These are phyloP conservation scores for Cladosporium sp. DNA, from an alignment of 2,329 filamentous ascomycete species.

Conservation along the genomic window DNA sequence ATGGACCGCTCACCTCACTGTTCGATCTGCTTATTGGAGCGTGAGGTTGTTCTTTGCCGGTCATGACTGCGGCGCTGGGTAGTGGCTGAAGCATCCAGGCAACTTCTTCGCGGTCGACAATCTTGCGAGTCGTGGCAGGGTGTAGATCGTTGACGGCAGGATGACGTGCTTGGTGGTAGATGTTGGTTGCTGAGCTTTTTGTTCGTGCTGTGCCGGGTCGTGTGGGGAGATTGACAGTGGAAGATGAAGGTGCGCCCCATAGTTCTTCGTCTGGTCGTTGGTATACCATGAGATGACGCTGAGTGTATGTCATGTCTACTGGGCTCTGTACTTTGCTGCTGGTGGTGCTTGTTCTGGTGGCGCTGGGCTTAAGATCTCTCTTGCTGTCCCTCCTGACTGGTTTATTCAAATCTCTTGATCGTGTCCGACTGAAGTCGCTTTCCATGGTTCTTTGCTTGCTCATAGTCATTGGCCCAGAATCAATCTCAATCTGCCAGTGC, in stretches of 20 bases:
- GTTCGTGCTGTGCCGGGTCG: slow-evolving; percentile 21
- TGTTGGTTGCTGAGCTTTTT: slow-evolving; percentile 20
- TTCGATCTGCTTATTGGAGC: slow-evolving; percentile 39
- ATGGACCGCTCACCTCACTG: slow-evolving; percentile 51
- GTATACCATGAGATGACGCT: slow-evolving; percentile 41
- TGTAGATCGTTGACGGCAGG: slow-evolving; percentile 70
- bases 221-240: slow-evolving; percentile 22
- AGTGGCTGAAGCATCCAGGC: slow-evolving; percentile 93
- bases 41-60: slow-evolving; percentile 64
- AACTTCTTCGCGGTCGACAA: slow-evolving; percentile 58
- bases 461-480: slow-evolving; percentile 63
- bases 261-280: slow-evolving; percentile 86
- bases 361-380: slow-evolving; percentile 61
- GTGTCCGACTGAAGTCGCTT: slow-evolving; percentile 21
- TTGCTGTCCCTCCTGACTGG: slow-evolving; percentile 49
- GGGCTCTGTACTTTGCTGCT: slow-evolving; percentile 45
- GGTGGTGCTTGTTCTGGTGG: slow-evolving; percentile 49
- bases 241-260: slow-evolving; percentile 61
- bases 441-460: slow-evolving; percentile 48
- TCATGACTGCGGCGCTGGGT: slow-evolving; percentile 88
- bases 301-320: slow-evolving; percentile 26
- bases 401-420: slow-evolving; percentile 13
- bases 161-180: slow-evolving; percentile 28
- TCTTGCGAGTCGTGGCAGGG: slow-evolving; percentile 51
- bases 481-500: slow-evolving; percentile 86